phyloP scores from a whole-genome alignment of 148 eudicot species.

The Simmondsia chinensis region DNA sequence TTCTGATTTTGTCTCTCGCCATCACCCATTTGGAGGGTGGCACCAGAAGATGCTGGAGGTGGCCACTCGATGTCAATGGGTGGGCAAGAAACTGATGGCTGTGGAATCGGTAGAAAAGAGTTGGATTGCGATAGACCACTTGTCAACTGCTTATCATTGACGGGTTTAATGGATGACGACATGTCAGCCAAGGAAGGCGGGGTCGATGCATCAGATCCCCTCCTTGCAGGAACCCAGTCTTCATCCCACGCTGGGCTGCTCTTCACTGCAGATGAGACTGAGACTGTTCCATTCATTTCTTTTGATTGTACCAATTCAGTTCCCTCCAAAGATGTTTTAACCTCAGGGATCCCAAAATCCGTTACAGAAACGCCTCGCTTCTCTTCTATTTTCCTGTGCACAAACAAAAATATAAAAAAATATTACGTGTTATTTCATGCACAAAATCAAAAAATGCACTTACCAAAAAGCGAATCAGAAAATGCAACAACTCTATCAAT shows the following conservation, averaged over 20 bases:
- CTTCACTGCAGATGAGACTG: conserved; percentile 33
- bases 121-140: conserved; percentile 21
- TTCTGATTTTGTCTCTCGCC: conserved; percentile 21
- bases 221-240: conserved; percentile 56
- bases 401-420: conserved; percentile 3
- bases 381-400: conserved; percentile 76
- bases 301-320: conserved; percentile 18
- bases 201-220: conserved; percentile 16
- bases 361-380: conserved; percentile 81
- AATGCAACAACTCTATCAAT: too few relatives aligned
- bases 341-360: conserved; percentile 50
- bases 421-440: too few relatives aligned
- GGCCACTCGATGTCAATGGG: conserved; percentile 93
- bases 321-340: conserved; percentile 34
- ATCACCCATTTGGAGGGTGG: conserved; percentile 22
- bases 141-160: conserved; percentile 15
- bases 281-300: conserved; percentile 22
- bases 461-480: too few relatives aligned
- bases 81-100: conserved; percentile 34
- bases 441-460: too few relatives aligned
- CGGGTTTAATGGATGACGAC: conserved; percentile 27
- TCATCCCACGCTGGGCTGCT: conserved; percentile 79
- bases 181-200: conserved; percentile 21
- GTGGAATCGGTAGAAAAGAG: too few relatives aligned
- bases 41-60: conserved; percentile 44